phyloP scores from a whole-genome alignment of 1,284 basidiomycete species.

The Ustilago shanxiensis region DNA sequence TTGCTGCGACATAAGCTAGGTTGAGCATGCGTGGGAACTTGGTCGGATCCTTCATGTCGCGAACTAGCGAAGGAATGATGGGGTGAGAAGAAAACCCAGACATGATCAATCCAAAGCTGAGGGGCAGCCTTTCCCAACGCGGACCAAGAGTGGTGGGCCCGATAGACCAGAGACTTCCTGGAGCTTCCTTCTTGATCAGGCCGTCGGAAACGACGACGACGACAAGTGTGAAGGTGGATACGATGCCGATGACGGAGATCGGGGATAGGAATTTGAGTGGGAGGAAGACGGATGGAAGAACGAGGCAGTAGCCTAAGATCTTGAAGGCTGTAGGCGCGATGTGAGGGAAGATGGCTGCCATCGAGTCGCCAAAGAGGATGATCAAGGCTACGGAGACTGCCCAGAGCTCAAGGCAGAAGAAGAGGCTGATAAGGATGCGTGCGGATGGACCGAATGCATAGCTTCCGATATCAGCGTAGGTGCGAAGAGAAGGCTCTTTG shows the following conservation, averaged over 20 bases:
- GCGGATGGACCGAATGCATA: constrained; percentile 65
- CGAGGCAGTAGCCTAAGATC: constrained; percentile 55
- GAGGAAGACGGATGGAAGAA: constrained; percentile 64
- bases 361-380: constrained; percentile 66
- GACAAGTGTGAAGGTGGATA: constrained; percentile 76
- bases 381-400: constrained; percentile 66
- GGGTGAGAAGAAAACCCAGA: constrained; percentile 97
- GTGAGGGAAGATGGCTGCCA: constrained; percentile 51
- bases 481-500: constrained; percentile 61
- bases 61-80: constrained; percentile 87
- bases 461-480: constrained; percentile 68
- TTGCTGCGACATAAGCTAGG: constrained; percentile 86
- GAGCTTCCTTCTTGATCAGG: constrained; percentile 80
- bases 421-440: constrained; percentile 59
- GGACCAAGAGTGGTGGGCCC: constrained; percentile 79
- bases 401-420: constrained; percentile 68
- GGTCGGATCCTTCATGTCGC: constrained; percentile 88
- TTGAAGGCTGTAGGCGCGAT: constrained; percentile 57
- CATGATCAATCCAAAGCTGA: constrained; percentile 89
- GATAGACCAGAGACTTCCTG: constrained; percentile 84
- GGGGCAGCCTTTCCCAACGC: constrained; percentile 73
- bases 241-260: constrained; percentile 65
- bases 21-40: constrained; percentile 86
- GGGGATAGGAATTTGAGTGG: constrained; percentile 63
- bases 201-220: constrained; percentile 87